Conservation (phyloP, 495 filamentous ascomycete species). For the Cenococcum geophilum region DNA sequence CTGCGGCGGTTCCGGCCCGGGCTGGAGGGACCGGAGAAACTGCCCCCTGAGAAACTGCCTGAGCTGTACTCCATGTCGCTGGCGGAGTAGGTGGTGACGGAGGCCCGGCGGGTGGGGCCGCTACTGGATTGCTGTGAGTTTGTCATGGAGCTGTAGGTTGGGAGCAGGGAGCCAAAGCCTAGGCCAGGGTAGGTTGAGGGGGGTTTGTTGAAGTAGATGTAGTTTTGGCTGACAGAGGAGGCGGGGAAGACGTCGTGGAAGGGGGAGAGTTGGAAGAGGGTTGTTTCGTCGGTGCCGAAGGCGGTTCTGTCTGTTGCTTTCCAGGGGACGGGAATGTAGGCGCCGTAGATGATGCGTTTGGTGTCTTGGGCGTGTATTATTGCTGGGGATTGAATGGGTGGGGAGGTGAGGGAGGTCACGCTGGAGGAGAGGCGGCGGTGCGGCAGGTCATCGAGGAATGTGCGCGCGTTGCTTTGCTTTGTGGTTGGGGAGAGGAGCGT, state of each 20-base stretch:
- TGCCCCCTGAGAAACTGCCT: no score
- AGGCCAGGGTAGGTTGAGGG: constrained; percentile 54
- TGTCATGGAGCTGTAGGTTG: no score
- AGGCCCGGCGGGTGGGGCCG: no score
- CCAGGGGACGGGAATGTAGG: constrained; percentile 60
- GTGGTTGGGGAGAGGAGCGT: constrained; percentile 46
- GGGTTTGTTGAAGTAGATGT: constrained; percentile 63
- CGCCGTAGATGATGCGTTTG: constrained; percentile 54
- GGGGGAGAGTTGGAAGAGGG: constrained; percentile 67
- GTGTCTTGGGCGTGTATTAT: no score
- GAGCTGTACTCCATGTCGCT: no score
- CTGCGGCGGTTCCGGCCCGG: constrained; percentile 25
- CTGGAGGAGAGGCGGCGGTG: constrained; percentile 49
- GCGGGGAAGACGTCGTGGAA: constrained; percentile 67
- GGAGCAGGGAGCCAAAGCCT: constrained; percentile 55
- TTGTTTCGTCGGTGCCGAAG: constrained; percentile 52
- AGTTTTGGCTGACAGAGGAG: constrained; percentile 59
- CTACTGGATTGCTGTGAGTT: no score
- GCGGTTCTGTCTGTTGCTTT: constrained; percentile 57
- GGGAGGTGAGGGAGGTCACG: constrained; percentile 12
- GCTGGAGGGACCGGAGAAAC: no score
- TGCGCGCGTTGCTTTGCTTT: constrained; percentile 45
- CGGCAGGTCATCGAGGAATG: constrained; percentile 54
- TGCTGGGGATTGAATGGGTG: constrained; percentile 5
- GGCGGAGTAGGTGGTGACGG: no score